Conservation (phyloP, 2,329 filamentous ascomycete species). For the Aspergillus calidoustus region DNA sequence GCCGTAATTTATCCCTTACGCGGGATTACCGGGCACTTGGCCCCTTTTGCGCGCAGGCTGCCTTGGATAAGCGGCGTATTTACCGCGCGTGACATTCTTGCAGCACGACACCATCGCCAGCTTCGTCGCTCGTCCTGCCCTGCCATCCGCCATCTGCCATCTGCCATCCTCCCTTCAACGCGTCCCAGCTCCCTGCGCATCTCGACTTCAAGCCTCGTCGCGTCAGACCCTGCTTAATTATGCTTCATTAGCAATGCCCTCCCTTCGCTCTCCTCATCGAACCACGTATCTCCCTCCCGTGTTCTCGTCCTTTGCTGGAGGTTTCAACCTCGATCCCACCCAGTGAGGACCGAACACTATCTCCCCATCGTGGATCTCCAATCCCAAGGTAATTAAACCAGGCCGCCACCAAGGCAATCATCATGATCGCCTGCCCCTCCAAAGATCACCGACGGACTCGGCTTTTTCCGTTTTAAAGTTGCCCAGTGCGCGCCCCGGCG, state of each 20-base stretch:
- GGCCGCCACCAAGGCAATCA: not conserved
- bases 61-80: not conserved
- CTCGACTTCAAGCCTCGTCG: slow-evolving; percentile 10
- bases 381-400: not conserved
- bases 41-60: too few species aligned
- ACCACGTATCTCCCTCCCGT: slow-evolving; percentile 10
- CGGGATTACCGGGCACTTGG: not conserved
- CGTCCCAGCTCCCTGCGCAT: slow-evolving; percentile 19
- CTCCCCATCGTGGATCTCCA: not conserved
- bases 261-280: slow-evolving; percentile 7
- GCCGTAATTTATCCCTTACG: not conserved
- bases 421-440: not conserved
- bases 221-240: slow-evolving; percentile 11
- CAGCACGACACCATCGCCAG: slow-evolving; percentile 11
- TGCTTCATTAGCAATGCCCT: slow-evolving; percentile 4
- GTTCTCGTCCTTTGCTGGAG: not conserved
- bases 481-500: not conserved
- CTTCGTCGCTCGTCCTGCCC: not conserved
- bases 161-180: slow-evolving; percentile 26
- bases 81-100: slow-evolving; percentile 4
- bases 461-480: slow-evolving; percentile 13
- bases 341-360: slow-evolving; percentile 1
- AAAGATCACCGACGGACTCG: not conserved
- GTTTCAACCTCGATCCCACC: not conserved
- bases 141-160: not conserved